phyloP scores from a whole-genome alignment of 495 filamentous ascomycete genomes.

The Aspergillus diversus region DNA sequence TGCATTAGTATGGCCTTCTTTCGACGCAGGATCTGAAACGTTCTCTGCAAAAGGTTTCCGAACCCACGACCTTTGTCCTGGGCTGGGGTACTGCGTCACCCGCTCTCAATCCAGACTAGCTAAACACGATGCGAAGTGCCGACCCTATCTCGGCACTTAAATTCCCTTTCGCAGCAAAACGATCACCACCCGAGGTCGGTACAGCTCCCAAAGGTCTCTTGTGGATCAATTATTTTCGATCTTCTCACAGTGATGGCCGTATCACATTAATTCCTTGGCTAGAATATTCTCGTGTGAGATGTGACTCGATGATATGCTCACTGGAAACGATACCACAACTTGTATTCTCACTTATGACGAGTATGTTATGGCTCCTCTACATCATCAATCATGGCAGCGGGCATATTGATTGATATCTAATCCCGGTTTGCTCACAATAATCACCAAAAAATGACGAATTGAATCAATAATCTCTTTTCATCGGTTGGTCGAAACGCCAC shows the following conservation, averaged over 20 bases:
- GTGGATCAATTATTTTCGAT: no score
- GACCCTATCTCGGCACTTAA: background rate
- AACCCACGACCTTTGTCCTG: no score
- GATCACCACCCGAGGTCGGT: background rate
- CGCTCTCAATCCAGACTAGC: background rate
- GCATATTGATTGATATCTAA: background rate
- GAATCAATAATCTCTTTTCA: no score
- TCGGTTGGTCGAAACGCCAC: no score
- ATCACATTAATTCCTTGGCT: no score
- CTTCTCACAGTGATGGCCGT: no score
- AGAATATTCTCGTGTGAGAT: no score
- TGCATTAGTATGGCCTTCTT: no score
- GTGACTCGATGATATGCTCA: background rate
- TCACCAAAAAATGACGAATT: background rate
- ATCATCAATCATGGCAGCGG: background rate
- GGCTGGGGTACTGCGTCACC: no score
- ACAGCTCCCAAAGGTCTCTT: background rate
- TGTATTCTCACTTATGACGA: background rate
- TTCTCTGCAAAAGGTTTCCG: no score
- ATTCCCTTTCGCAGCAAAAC: no score
- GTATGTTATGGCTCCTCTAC: background rate
- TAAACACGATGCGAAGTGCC: background rate
- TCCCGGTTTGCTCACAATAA: background rate
- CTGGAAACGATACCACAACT: background rate
- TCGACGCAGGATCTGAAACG: no score